Base-by-base conservation (phyloP, 257 asterid genomes). In the Buddleja alternifolia region DNA sequence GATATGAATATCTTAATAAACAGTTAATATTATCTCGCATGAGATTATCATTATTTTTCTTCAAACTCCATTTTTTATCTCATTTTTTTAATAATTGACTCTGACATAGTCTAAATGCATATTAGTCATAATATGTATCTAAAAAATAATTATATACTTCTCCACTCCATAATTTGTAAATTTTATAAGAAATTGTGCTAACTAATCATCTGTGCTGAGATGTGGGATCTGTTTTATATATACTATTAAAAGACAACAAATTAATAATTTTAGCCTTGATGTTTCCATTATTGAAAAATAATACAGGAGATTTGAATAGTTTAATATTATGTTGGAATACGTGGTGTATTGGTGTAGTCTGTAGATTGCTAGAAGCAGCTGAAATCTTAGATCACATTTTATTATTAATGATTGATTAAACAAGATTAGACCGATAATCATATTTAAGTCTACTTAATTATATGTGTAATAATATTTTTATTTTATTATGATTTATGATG, bases 291-390 rank as follows among this genome's bases (percentile, higher is more conserved):
- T 29, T 29, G 34, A 2, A 39, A 21, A 50, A 16, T 54, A 71
- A 60, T 34, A 1, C 17, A 53, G 24, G n/a, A 41, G 34, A 45
- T 62, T 57, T 71, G 60, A 47, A 32, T 40, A 2, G 12, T 9
- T 10, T 23, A 61, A 45, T 36, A 39, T 57, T 25, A 39, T 37
- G 45, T 11, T 36, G 66, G n/a, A 55, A 54, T 9, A 51, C 79
- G 61, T 68, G 75, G 66, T 66, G 2, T 36, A 3, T 54, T 68
- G 75, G 60, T 66, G n/a, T n/a, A n/a, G n/a, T n/a, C n/a, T n/a
- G 1, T 36, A 4, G 21, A n/a, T 45, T 14, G 23, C 16, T 21
- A 0, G 25, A 58, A 63, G 21, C 1, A 15, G 36, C 16, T 61
- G 8, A 15, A 68, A 17, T 23, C 37, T 59, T 50, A 6, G 36